Evolutionary conservation across 352 stramenopile species (phyloP).

Genomic region (Phytophthora multivora): DNA sequence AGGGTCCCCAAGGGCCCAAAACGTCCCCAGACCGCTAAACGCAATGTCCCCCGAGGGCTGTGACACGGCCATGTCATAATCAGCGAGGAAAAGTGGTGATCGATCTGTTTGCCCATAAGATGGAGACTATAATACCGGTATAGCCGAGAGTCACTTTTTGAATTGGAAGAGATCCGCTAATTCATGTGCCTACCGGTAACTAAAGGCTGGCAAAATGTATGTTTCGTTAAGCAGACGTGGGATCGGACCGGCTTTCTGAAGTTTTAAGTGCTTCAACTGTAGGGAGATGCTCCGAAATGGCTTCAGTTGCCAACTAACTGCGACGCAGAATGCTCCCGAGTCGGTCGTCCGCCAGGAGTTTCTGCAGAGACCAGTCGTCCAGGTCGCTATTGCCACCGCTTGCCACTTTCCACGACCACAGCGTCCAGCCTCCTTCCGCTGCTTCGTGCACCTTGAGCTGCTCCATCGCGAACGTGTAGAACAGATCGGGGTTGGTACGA

Average conservation of each 20-base stretch:
- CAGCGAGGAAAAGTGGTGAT: background rate
- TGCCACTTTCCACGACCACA: constrained; percentile 68
- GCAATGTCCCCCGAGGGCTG: constrained; percentile 24
- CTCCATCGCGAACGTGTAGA: constrained; percentile 50
- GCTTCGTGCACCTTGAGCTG: constrained; percentile 60
- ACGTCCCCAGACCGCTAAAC: constrained; percentile 24
- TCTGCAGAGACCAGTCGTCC: constrained; percentile 67
- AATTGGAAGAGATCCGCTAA: too few relatives aligned
- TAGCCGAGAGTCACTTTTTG: too few relatives aligned
- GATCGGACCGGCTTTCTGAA: constrained; percentile 15
- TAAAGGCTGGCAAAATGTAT: background rate
- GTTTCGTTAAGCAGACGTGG: background rate
- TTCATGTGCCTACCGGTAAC: too few relatives aligned
- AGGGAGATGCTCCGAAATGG: constrained; percentile 7
- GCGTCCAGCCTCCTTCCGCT: constrained; percentile 62
- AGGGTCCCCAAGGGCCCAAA: constrained; percentile 22
- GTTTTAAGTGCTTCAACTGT: constrained; percentile 18
- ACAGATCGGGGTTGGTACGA: constrained; percentile 36
- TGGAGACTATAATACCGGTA: too few relatives aligned
- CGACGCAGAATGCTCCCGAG: constrained; percentile 20
- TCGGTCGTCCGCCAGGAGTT: constrained; percentile 46
- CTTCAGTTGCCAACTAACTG: constrained; percentile 1
- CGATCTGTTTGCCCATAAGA: background rate
- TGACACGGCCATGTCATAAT: constrained; percentile 30
- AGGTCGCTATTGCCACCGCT: constrained; percentile 38